Percentiles rank a stretch among this genome's conserved stretches.
Conservation (phyloP, 2,329 filamentous ascomycete genomes). For the Penicillium sp. region DNA sequence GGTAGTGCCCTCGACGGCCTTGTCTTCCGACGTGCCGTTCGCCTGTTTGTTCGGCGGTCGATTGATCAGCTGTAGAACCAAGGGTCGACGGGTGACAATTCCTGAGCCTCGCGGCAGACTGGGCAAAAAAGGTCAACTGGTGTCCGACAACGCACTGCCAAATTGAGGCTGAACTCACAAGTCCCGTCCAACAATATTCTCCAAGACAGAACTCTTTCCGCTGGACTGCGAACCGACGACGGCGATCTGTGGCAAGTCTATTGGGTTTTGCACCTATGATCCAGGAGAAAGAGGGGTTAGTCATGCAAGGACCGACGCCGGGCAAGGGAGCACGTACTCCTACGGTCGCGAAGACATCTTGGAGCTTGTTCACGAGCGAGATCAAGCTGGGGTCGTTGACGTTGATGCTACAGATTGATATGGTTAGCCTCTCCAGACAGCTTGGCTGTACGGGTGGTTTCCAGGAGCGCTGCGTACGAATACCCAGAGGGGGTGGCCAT, state of each 20-base stretch:
- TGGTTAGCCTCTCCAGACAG: slow-evolving; percentile 20
- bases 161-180: slow-evolving; percentile 63
- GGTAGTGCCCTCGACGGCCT: slow-evolving; percentile 56
- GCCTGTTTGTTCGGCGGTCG: slow-evolving; percentile 61
- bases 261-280: slow-evolving; percentile 86
- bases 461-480: slow-evolving; percentile 38
- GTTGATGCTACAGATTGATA: slow-evolving; percentile 54
- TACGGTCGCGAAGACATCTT: slow-evolving; percentile 98
- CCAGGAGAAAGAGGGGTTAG: slow-evolving; percentile 27
- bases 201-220: slow-evolving; percentile 97
- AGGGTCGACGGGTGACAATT: slow-evolving; percentile 92
- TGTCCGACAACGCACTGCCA: slow-evolving; percentile 14
- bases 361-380: slow-evolving; percentile 94
- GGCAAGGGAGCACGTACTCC: slow-evolving; percentile 56
- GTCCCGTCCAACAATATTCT: slow-evolving; percentile 98
- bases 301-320: slow-evolving; percentile 13
- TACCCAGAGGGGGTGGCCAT: slow-evolving; percentile 17
- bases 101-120: slow-evolving; percentile 95
- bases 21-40: slow-evolving; percentile 69
- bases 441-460: slow-evolving; percentile 17
- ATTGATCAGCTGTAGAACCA: slow-evolving; percentile 98
- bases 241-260: slow-evolving; percentile 96
- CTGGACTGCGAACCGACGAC: slow-evolving; percentile 98
- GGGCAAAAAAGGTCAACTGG: slow-evolving; percentile 15
- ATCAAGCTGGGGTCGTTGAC: slow-evolving; percentile 68